Evolutionary conservation across 2,329 filamentous ascomycete species (phyloP).

Genomic region (Fusarium denticulatum): DNA sequence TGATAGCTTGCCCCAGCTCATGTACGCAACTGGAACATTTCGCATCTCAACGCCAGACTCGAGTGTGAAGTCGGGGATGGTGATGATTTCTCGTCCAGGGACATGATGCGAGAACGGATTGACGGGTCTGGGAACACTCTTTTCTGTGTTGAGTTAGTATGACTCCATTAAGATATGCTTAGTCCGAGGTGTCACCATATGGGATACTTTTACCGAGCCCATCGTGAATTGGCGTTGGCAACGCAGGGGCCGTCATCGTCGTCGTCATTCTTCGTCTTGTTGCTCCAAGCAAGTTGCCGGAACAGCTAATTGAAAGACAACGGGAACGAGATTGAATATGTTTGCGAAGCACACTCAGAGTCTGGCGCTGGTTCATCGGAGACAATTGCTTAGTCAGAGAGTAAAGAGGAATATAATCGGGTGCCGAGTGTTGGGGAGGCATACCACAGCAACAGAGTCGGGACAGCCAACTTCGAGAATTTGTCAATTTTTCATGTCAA

Average conservation of each 20-base stretch:
- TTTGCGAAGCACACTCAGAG: not conserved
- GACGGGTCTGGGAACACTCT: not conserved
- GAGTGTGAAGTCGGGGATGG: not conserved
- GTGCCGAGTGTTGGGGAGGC: not conserved
- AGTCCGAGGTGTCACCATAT: not conserved
- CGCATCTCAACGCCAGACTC: not conserved
- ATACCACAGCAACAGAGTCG: not conserved
- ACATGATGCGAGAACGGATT: not conserved
- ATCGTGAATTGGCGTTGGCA: not conserved
- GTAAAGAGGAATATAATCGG: not conserved
- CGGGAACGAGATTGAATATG: not conserved
- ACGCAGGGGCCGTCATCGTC: not conserved
- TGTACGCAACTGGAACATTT: not conserved
- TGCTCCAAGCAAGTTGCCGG: not conserved
- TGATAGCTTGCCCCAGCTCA: not conserved
- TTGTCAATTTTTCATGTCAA: not conserved
- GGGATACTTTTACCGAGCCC: not conserved
- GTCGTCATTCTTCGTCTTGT: not conserved
- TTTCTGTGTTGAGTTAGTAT: not conserved
- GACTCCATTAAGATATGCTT: fast-evolving
- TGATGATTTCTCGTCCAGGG: not conserved
- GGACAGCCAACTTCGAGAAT: not conserved
- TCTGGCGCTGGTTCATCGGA: not conserved
- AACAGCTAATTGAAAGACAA: fast-evolving
- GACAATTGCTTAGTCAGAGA: not conserved